phyloP scores from a whole-genome alignment of 345 rosid genomes.

The Acer yangbiense region DNA sequence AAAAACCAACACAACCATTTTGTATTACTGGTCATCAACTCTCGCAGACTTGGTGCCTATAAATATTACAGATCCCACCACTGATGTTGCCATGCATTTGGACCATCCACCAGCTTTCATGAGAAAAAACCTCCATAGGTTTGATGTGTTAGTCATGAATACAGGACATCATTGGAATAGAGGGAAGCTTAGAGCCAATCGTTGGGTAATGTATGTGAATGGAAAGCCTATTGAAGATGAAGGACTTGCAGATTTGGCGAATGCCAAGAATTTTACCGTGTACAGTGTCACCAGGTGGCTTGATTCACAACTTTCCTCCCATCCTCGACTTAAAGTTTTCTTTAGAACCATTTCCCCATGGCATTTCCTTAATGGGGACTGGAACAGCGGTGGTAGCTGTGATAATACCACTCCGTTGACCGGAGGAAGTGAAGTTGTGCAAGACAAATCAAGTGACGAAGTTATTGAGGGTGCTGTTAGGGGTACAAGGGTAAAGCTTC shows the following conservation, averaged over 20 bases:
- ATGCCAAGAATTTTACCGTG: constrained; percentile 60
- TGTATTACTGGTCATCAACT: constrained; percentile 77
- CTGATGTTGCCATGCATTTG: constrained; percentile 63
- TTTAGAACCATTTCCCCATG: constrained; percentile 76
- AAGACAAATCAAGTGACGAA: constrained; percentile 53
- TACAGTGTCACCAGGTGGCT: constrained; percentile 64
- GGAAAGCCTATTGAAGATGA: constrained; percentile 46
- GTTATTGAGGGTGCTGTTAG: constrained; percentile 55
- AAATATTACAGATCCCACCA: constrained; percentile 37
- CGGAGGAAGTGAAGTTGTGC: constrained; percentile 44
- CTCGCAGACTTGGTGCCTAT: constrained; percentile 54
- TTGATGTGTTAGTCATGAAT: constrained; percentile 68
- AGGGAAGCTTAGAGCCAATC: constrained; percentile 69
- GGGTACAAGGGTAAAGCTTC: constrained; percentile 60
- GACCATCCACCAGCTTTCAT: constrained; percentile 77
- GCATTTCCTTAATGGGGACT: constrained; percentile 72
- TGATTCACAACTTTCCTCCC: constrained; percentile 54
- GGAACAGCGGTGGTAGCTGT: constrained; percentile 84
- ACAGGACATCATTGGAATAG: constrained; percentile 90
- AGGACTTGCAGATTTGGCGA: constrained; percentile 40
- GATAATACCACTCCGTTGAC: constrained; percentile 62
- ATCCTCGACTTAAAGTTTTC: constrained; percentile 60
- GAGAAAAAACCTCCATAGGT: constrained; percentile 48
- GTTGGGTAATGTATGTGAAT: constrained; percentile 65
- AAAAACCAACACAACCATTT: constrained; percentile 66